These are phyloP conservation scores for Trametes cingulata DNA, from an alignment of 768 basidiomycete species.

Conservation along the genomic window DNA sequence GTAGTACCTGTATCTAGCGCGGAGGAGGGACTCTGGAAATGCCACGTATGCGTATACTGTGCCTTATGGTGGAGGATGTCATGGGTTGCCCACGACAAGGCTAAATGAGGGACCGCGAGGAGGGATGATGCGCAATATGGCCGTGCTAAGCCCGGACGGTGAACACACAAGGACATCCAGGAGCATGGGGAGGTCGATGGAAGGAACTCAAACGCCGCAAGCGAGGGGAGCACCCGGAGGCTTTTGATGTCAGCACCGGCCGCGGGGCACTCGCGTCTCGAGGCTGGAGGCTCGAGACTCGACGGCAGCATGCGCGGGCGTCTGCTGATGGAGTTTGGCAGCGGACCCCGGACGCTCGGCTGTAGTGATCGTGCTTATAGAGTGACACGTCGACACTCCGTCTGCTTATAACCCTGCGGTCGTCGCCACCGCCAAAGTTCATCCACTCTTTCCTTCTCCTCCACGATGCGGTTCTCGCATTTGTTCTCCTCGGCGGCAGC, in stretches of 20 bases:
- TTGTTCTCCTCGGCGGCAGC: conserved; percentile 51
- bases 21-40: conserved; percentile 7
- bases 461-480: conserved; percentile 64
- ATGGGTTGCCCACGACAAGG: conserved; percentile 4
- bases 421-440: conserved; percentile 12
- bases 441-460: conserved; percentile 20
- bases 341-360: conserved; percentile 2
- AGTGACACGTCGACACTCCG: conserved; percentile 48
- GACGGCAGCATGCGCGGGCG: neutral
- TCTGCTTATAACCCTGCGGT: conserved; percentile 27
- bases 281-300: no score
- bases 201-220: neutral
- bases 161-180: neutral
- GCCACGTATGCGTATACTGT: conserved; percentile 19
- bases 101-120: neutral
- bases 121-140: conserved; percentile 17
- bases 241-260: neutral
- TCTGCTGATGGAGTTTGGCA: neutral
- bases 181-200: neutral
- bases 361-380: conserved; percentile 17
- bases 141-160: conserved; percentile 14
- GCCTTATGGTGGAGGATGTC: conserved; percentile 4
- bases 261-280: no score
- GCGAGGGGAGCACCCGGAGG: neutral
- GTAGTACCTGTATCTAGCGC: conserved; percentile 22